Percentiles rank a stretch among this genome's conserved stretches.
Conservation (phyloP, 495 filamentous ascomycete genomes). For the Niebla homalea region DNA sequence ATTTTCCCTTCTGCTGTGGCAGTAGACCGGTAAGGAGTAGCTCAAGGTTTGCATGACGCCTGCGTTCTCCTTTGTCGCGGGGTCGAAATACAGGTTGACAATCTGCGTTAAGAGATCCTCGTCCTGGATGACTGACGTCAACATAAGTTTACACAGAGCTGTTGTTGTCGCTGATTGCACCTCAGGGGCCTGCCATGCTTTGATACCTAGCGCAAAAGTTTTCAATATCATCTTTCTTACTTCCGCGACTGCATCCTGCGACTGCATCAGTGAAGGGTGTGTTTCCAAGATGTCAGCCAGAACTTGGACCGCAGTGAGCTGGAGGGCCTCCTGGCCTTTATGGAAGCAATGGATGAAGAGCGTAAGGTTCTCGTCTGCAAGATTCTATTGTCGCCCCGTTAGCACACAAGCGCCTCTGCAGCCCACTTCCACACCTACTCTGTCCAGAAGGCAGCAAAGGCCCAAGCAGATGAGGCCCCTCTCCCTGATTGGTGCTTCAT, state of each 20-base stretch:
- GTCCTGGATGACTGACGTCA: constrained; percentile 46
- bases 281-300: constrained; percentile 86
- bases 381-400: constrained; percentile 32
- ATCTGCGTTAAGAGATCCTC: constrained; percentile 69
- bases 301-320: constrained; percentile 80
- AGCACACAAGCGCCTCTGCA: constrained; percentile 2
- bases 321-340: constrained; percentile 80
- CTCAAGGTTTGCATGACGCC: constrained; percentile 78
- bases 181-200: constrained; percentile 49
- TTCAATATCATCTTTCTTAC: constrained; percentile 55
- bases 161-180: constrained; percentile 74
- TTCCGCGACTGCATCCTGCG: constrained; percentile 27
- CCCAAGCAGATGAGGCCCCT: constrained; percentile 80
- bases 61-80: constrained; percentile 68
- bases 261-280: constrained; percentile 62
- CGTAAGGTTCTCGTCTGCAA: constrained; percentile 84
- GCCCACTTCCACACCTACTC: constrained; percentile 30
- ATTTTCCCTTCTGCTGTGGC: constrained; percentile 67
- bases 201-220: constrained; percentile 63
- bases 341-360: constrained; percentile 93
- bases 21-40: constrained; percentile 95
- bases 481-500: constrained; percentile 87
- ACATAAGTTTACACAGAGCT: constrained; percentile 74
- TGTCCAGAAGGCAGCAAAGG: constrained; percentile 80
- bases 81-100: constrained; percentile 81